Conservation (phyloP, 208 protist genomes). For the Crithidia thermophila region DNA sequence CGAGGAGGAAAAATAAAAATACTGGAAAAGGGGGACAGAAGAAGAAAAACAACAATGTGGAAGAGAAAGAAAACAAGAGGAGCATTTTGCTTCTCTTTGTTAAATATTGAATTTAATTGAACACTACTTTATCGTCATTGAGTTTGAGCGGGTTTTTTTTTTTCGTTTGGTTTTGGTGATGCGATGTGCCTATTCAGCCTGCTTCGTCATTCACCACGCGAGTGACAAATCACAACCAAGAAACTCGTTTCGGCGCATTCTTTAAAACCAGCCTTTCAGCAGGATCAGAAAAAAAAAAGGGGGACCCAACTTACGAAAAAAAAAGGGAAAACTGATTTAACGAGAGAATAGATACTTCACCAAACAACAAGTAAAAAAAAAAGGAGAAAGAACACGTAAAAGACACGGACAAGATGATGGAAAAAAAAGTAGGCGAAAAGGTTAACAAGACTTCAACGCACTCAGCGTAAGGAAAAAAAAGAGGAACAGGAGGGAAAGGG, state of each 20-base stretch:
- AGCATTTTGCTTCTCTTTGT: too few relatives aligned
- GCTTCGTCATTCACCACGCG: too few relatives aligned
- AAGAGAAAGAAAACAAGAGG: slow-evolving; percentile 5
- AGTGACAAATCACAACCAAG: too few relatives aligned
- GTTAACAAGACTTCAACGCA: not conserved
- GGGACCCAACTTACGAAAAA: not conserved
- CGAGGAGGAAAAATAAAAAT: not conserved
- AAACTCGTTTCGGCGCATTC: too few relatives aligned
- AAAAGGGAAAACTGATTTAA: slow-evolving; percentile 10
- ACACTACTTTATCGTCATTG: too few relatives aligned
- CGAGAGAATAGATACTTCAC: not conserved
- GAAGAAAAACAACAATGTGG: not conserved
- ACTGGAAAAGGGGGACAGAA: not conserved
- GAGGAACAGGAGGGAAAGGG: slow-evolving; percentile 12
- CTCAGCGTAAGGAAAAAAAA: too few relatives aligned
- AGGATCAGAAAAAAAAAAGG: not conserved
- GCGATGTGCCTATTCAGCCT: too few relatives aligned
- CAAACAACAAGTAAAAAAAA: slow-evolving; percentile 20
- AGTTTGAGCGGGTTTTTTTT: too few relatives aligned
- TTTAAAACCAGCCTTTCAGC: too few relatives aligned
- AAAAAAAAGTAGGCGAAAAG: not conserved
- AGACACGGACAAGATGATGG: slow-evolving; percentile 7
- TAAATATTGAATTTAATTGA: too few relatives aligned
- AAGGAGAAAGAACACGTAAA: not conserved
- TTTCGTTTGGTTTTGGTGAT: too few relatives aligned